phyloP scores from a whole-genome alignment of 202 grass and related monocot genomes.

The Elaeis oleifera region DNA sequence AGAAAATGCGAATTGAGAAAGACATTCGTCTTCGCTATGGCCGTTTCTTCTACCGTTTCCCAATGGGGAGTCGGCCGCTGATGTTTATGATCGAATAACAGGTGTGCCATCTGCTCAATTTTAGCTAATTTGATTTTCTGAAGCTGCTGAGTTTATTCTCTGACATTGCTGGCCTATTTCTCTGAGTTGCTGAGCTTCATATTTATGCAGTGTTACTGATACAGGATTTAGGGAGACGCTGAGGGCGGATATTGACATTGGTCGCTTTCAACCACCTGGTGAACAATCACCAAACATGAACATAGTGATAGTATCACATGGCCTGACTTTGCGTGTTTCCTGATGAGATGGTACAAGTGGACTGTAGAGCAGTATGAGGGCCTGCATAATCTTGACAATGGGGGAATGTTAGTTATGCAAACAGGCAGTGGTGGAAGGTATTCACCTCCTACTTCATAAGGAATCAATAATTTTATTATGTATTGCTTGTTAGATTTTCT shows the following conservation, averaged over 20 bases:
- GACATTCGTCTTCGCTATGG: constrained; percentile 44
- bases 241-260: constrained; percentile 65
- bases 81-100: constrained; percentile 85
- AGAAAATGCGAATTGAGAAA: constrained; percentile 70
- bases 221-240: constrained; percentile 76
- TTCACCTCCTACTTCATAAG: neutral
- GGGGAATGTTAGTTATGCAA: constrained; percentile 69
- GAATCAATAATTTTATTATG: no score
- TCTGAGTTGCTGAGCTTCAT: constrained; percentile 24
- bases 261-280: constrained; percentile 42
- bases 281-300: constrained; percentile 48
- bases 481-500: no score
- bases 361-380: constrained; percentile 66
- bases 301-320: constrained; percentile 68
- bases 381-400: constrained; percentile 54
- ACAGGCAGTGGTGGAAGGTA: constrained; percentile 52
- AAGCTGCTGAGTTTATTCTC: neutral
- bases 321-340: constrained; percentile 61
- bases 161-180: neutral
- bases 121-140: neutral
- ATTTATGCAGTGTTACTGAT: constrained; percentile 48
- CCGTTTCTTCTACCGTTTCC: constrained; percentile 77
- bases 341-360: constrained; percentile 99
- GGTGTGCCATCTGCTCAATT: constrained; percentile 1
- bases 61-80: constrained; percentile 79